Percentiles rank a stretch among this genome's conserved stretches.
These are phyloP conservation scores for Zymoseptoria pseudotritici DNA, from an alignment of 2,329 filamentous ascomycete genomes.

Conservation along the genomic window DNA sequence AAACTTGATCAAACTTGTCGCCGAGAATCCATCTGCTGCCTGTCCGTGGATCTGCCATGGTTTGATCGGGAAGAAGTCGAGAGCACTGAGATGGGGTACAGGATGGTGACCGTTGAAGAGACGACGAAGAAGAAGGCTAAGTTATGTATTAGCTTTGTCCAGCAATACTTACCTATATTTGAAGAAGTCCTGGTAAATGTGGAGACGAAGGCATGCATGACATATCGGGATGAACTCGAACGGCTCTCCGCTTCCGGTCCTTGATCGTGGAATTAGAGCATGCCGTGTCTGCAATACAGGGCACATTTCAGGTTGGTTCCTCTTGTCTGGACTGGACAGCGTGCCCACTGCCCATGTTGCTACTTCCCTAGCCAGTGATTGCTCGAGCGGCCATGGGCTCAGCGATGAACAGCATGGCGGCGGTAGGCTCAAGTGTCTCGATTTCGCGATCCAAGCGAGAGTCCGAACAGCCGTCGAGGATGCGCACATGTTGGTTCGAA, in stretches of 20 bases:
- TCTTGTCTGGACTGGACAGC: neutral
- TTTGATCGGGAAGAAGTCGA: neutral
- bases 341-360: neutral
- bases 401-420: no score
- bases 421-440: no score
- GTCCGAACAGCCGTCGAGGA: no score
- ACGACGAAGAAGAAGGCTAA: neutral
- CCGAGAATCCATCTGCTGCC: constrained; percentile 35
- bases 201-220: neutral
- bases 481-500: no score
- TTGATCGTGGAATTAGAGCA: neutral
- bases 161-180: neutral
- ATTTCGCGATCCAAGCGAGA: no score
- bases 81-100: neutral
- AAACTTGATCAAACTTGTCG: constrained; percentile 41
- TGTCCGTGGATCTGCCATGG: constrained; percentile 27
- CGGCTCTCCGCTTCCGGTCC: neutral
- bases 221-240: neutral
- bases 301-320: neutral
- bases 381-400: no score
- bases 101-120: neutral
- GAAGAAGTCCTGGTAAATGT: neutral
- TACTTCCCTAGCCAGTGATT: no score
- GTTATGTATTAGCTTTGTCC: no score
- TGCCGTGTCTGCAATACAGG: neutral